Evolutionary conservation across 2,329 filamentous ascomycete species (phyloP).

Genomic region (Arthrinium puccinioides): DNA sequence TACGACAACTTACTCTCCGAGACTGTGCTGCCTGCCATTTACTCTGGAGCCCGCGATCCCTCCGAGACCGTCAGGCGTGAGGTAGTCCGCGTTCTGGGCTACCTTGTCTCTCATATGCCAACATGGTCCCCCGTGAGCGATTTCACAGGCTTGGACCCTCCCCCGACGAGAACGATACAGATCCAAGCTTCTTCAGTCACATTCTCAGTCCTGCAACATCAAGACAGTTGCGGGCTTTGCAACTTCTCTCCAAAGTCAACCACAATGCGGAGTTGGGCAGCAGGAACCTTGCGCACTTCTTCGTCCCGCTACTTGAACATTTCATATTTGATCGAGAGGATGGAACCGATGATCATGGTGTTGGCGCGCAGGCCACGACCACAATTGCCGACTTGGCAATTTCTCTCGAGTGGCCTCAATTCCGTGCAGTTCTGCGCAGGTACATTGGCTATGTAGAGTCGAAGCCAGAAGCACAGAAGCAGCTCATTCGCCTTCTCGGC

Average conservation of each 20-base stretch:
- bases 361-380: slow-evolving; percentile 78
- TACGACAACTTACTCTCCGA: slow-evolving; percentile 54
- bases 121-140: slow-evolving; percentile 66
- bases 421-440: slow-evolving; percentile 73
- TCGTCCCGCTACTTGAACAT: slow-evolving; percentile 87
- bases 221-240: slow-evolving; percentile 75
- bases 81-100: slow-evolving; percentile 71
- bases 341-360: slow-evolving; percentile 68
- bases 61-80: slow-evolving; percentile 84
- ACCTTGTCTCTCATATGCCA: slow-evolving; percentile 65
- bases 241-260: slow-evolving; percentile 66
- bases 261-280: slow-evolving; percentile 58
- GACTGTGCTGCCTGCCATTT: slow-evolving; percentile 68
- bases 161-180: slow-evolving; percentile 56
- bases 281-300: slow-evolving; percentile 75
- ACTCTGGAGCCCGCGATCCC: slow-evolving; percentile 64
- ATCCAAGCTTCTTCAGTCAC: slow-evolving; percentile 81
- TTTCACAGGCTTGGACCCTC: slow-evolving; percentile 59
- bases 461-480: slow-evolving; percentile 79
- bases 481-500: slow-evolving; percentile 73
- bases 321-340: slow-evolving; percentile 82
- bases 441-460: slow-evolving; percentile 77
- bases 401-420: slow-evolving; percentile 85
- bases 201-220: slow-evolving; percentile 85
- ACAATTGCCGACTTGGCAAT: slow-evolving; percentile 69